phyloP scores from a whole-genome alignment of 148 eudicot species.

The Vaccinium myrtillus region DNA sequence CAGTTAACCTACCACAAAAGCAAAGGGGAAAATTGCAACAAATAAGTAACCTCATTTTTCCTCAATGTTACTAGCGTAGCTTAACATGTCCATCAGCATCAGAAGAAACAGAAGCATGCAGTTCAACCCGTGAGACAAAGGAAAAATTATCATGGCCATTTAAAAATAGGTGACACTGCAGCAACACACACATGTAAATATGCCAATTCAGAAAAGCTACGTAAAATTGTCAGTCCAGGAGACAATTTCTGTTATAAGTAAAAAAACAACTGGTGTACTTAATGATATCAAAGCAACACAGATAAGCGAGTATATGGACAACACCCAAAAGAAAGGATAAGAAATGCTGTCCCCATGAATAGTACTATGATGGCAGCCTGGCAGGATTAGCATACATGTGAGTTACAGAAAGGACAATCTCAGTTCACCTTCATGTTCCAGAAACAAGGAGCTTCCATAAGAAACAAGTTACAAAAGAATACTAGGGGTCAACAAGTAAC shows the following conservation, averaged over 20 bases:
- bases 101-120: conserved; percentile 1
- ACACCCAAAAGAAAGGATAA: neutral
- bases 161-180: neutral
- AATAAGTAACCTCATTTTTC: neutral
- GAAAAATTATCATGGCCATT: neutral
- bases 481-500: neutral
- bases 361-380: neutral
- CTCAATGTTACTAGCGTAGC: neutral
- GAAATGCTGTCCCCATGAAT: neutral
- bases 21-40: conserved; percentile 8
- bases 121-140: neutral
- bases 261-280: neutral
- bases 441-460: neutral
- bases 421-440: neutral
- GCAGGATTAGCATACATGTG: neutral
- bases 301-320: neutral
- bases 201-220: conserved; percentile 5
- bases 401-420: neutral
- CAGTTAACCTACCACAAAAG: conserved; percentile 51
- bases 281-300: neutral
- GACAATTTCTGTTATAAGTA: neutral
- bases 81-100: neutral
- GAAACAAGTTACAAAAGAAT: neutral
- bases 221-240: neutral
- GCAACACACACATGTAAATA: neutral